These are phyloP conservation scores for Pythium chondricola DNA, from an alignment of 352 stramenopile genomes.

Conservation along the genomic window DNA sequence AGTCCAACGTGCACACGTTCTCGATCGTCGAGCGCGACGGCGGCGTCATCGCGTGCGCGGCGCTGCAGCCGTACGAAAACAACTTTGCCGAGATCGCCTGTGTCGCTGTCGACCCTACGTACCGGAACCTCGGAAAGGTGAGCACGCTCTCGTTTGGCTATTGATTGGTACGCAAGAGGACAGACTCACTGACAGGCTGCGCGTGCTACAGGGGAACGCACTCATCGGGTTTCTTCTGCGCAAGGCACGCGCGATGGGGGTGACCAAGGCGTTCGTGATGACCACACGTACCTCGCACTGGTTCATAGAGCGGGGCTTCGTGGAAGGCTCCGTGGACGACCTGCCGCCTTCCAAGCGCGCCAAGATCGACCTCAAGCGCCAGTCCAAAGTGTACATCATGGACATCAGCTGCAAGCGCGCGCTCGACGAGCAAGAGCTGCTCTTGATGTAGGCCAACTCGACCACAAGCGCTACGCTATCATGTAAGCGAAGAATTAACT, in stretches of 20 bases:
- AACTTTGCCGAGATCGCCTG: slow-evolving; percentile 89
- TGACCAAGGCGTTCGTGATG: slow-evolving; percentile 95
- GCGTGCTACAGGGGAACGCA: slow-evolving; percentile 61
- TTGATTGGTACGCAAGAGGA: too few species aligned
- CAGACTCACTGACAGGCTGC: too few species aligned
- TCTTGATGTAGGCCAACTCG: slow-evolving; percentile 49
- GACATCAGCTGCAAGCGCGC: slow-evolving; percentile 81
- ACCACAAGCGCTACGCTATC: too few species aligned
- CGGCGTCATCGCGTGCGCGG: slow-evolving; percentile 84
- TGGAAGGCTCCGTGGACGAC: slow-evolving; percentile 83
- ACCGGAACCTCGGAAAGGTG: slow-evolving; percentile 78
- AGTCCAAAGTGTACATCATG: slow-evolving; percentile 87
- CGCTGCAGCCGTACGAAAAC: slow-evolving; percentile 86
- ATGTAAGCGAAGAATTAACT: too few species aligned
- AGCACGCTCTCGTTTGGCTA: neutral
- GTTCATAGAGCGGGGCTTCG: slow-evolving; percentile 97
- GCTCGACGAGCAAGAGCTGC: slow-evolving; percentile 79
- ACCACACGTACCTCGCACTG: slow-evolving; percentile 97
- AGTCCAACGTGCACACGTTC: slow-evolving; percentile 86
- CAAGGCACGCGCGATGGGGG: slow-evolving; percentile 75
- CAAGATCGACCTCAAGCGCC: slow-evolving; percentile 76
- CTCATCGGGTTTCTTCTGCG: slow-evolving; percentile 89
- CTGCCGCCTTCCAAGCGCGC: slow-evolving; percentile 74
- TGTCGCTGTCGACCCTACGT: slow-evolving; percentile 84
- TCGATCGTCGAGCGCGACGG: slow-evolving; percentile 86